Percentiles rank a stretch among this genome's conserved stretches.
Evolutionary conservation across 441 rosid genomes (phyloP).

Genomic region (Rhodomyrtus psidioides): DNA sequence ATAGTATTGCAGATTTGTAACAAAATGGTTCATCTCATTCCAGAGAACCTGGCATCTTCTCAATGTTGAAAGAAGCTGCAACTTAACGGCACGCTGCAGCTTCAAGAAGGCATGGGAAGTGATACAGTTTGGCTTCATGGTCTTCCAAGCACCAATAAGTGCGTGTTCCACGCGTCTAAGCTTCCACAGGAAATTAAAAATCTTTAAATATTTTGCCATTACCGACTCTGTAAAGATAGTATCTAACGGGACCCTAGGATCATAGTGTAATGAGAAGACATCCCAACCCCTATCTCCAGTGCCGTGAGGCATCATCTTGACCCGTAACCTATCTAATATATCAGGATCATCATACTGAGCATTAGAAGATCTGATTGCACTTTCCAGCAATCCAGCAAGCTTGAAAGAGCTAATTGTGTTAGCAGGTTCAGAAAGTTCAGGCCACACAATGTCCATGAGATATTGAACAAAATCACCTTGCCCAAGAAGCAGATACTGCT

Average conservation of each 20-base stretch:
- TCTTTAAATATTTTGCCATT: constrained; percentile 71
- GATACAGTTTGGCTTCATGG: constrained; percentile 95
- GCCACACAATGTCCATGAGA: constrained; percentile 89
- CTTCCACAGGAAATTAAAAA: constrained; percentile 93
- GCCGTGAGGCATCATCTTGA: constrained; percentile 91
- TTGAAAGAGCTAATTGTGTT: constrained; percentile 85
- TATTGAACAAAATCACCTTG: constrained; percentile 99
- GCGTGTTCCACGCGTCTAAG: constrained; percentile 94
- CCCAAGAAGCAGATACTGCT: constrained; percentile 85
- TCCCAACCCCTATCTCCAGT: constrained; percentile 93
- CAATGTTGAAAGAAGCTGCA: constrained; percentile 71
- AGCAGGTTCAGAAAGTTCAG: constrained; percentile 93
- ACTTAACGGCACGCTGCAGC: constrained; percentile 58
- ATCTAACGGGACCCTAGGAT: constrained; percentile 83
- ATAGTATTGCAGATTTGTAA: constrained; percentile 85
- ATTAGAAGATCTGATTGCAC: constrained; percentile 85
- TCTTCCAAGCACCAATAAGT: constrained; percentile 92
- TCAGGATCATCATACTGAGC: constrained; percentile 94
- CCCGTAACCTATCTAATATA: constrained; percentile 78
- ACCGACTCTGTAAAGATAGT: constrained; percentile 83
- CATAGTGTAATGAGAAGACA: constrained; percentile 90
- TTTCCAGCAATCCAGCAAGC: constrained; percentile 85
- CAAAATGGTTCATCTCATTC: constrained; percentile 95
- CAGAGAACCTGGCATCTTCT: constrained; percentile 91
- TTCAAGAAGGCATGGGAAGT: constrained; percentile 73